Evolutionary conservation across 257 asterid genomes (phyloP).

Genomic region (Nicotiana tomentosiformis): DNA sequence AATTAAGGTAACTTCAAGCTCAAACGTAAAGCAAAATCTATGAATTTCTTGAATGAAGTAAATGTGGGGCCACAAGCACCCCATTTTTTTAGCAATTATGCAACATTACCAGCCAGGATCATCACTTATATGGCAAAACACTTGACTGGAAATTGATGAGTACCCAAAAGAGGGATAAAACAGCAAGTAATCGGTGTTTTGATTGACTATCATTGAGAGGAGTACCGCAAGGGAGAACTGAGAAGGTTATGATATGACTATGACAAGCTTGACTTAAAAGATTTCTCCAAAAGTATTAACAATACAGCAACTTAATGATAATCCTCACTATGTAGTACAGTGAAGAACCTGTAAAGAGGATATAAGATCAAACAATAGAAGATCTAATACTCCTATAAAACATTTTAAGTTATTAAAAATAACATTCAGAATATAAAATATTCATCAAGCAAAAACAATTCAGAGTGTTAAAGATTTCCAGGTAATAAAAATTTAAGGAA

Average conservation of each 20-base stretch:
- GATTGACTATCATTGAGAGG: not conserved
- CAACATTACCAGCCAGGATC: not conserved
- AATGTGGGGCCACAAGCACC: not conserved
- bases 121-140: not conserved
- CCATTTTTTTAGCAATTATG: not conserved
- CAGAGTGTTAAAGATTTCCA: not conserved
- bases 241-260: not conserved
- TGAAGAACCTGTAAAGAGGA: not conserved
- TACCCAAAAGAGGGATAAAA: not conserved
- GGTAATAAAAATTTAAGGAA: not conserved
- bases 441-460: not conserved
- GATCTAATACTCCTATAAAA: not conserved
- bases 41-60: not conserved
- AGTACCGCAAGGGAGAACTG: not conserved
- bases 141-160: not conserved
- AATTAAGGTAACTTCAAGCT: not conserved
- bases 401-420: not conserved
- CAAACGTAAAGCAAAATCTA: not conserved
- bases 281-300: not conserved
- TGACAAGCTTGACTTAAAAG: not conserved
- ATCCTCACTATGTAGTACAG: not conserved
- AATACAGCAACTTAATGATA: not conserved
- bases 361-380: not conserved
- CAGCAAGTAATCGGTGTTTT: not conserved
- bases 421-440: not conserved